A percentile compares a stretch with the other conserved stretches of the same genome.
Conservation (phyloP, 805 yeast species). For the Teunomyces cretensis region DNA sequence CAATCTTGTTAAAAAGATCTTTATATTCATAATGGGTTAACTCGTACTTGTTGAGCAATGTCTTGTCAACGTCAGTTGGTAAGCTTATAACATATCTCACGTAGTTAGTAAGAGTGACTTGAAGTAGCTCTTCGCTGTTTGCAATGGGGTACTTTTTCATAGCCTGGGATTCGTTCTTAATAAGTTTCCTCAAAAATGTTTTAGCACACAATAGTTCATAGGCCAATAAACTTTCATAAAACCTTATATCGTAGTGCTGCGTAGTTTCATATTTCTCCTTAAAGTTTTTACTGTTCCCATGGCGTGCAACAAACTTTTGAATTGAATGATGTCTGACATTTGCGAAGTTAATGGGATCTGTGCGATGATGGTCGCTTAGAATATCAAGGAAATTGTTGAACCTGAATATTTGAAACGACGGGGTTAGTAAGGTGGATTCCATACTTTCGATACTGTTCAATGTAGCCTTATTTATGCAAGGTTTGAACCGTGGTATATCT, state of each 20-base stretch:
- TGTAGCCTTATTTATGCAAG: constrained; percentile 20
- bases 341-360: constrained; percentile 41
- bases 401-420: constrained; percentile 29
- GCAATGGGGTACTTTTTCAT: constrained; percentile 6
- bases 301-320: constrained; percentile 26
- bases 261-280: constrained; percentile 7
- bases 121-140: constrained; percentile 37
- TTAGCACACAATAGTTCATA: constrained; percentile 28
- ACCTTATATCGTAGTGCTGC: constrained; percentile 19
- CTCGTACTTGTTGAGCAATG: constrained; percentile 20
- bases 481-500: constrained; percentile 16
- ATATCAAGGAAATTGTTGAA: constrained; percentile 32
- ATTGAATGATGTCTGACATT: constrained; percentile 31
- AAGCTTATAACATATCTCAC: constrained; percentile 32
- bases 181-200: constrained; percentile 24
- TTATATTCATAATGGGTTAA: constrained; percentile 29
- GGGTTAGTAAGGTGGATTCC: constrained; percentile 21
- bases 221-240: constrained; percentile 31
- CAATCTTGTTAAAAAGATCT: constrained; percentile 23
- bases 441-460: constrained; percentile 27
- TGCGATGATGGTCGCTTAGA: constrained; percentile 28
- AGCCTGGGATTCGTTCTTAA: constrained; percentile 13
- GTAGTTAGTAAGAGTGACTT: constrained; percentile 38
- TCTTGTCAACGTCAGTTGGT: constrained; percentile 19
- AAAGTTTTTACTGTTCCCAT: constrained; percentile 11